A percentile compares a stretch with the other conserved stretches of the same genome.
Evolutionary conservation across 148 eudicot species (phyloP).

Genomic region (Arctostaphylos glauca): DNA sequence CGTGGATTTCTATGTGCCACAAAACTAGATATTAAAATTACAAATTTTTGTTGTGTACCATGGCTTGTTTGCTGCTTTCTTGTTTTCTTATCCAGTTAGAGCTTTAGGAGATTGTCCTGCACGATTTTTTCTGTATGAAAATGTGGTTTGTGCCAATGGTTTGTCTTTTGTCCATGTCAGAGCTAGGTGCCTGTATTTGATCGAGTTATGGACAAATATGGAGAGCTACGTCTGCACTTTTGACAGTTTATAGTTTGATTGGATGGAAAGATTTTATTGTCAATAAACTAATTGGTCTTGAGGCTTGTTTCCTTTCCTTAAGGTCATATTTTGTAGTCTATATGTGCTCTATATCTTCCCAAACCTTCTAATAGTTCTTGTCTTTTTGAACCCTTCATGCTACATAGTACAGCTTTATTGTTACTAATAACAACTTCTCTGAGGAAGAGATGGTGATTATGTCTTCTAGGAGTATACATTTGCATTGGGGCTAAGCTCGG

Average conservation of each 20-base stretch:
- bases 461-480: neutral
- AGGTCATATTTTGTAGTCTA: no score
- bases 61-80: neutral
- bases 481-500: neutral
- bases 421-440: neutral
- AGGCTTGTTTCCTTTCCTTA: neutral
- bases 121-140: neutral
- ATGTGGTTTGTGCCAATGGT: neutral
- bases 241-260: neutral
- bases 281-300: neutral
- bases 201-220: neutral
- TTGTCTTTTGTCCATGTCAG: neutral
- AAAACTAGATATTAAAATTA: neutral
- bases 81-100: neutral
- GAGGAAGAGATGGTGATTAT: neutral
- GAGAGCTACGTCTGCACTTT: neutral
- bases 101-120: neutral
- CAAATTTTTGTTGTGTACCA: neutral
- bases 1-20: neutral
- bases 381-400: neutral
- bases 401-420: neutral
- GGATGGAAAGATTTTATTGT: neutral
- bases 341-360: no score
- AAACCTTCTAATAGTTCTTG: neutral
- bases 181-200: neutral